Conservation (phyloP, 371 early-diverging fungal species). For the Dichotomocladium elegans region DNA sequence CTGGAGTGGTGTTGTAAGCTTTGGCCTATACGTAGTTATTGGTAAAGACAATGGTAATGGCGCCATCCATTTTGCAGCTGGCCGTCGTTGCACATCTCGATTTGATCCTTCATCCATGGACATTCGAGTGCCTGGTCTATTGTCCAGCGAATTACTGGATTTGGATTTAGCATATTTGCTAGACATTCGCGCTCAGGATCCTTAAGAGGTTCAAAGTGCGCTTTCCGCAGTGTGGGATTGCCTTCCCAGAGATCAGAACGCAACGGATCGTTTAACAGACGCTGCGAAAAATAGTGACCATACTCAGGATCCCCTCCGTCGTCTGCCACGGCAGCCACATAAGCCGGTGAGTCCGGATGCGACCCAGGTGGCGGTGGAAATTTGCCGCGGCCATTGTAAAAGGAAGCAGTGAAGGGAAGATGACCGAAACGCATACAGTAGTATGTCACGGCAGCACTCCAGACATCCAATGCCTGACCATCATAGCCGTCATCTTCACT, state of each 20-base stretch:
- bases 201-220: slow-evolving; percentile 5
- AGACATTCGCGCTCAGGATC: slow-evolving; percentile 27
- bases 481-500: slow-evolving; percentile 66
- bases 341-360: slow-evolving; percentile 39
- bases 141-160: slow-evolving; percentile 44
- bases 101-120: slow-evolving; percentile 32
- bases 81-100: slow-evolving; percentile 45
- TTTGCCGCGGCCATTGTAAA: slow-evolving; percentile 54
- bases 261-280: not conserved
- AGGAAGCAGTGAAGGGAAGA: slow-evolving; percentile 56
- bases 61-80: slow-evolving; percentile 37
- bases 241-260: slow-evolving; percentile 1
- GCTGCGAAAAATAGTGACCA: slow-evolving; percentile 18
- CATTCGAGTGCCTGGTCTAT: slow-evolving; percentile 37
- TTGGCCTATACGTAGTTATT: too few species aligned
- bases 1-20: too few species aligned
- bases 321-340: slow-evolving; percentile 18
- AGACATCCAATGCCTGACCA: slow-evolving; percentile 77
- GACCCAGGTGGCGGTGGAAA: slow-evolving; percentile 41
- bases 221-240: not conserved
- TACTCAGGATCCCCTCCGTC: slow-evolving; percentile 37
- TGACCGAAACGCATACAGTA: slow-evolving; percentile 75
- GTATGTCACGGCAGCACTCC: slow-evolving; percentile 83
- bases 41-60: slow-evolving; percentile 31
- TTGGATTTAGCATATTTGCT: slow-evolving; percentile 46